phyloP scores from a whole-genome alignment of 805 yeast species.

The Hanseniaspora occidentalis region DNA sequence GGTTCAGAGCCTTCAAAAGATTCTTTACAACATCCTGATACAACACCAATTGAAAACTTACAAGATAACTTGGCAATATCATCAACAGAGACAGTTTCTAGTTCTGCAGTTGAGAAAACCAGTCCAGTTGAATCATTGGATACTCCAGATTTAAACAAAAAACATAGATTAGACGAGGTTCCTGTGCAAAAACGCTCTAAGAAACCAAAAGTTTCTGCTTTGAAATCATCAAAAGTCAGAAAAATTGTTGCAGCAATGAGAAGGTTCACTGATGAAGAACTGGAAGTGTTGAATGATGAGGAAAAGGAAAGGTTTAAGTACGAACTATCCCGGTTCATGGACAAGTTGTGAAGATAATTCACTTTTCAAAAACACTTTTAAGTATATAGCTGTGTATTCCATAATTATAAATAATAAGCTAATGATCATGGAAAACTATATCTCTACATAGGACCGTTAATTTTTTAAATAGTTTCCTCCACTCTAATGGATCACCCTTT shows the following conservation, averaged over 20 bases:
- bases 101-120: too few species aligned
- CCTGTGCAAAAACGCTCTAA: too few species aligned
- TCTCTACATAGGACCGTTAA: conserved; percentile 46
- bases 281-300: conserved; percentile 9
- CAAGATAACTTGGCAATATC: too few species aligned
- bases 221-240: neutral
- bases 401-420: too few species aligned
- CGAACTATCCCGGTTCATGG: conserved; percentile 15
- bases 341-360: conserved; percentile 13
- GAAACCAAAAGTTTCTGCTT: neutral
- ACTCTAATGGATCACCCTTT: conserved; percentile 60
- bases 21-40: too few species aligned
- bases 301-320: conserved; percentile 16
- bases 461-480: conserved; percentile 55
- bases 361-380: neutral
- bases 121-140: too few species aligned
- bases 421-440: conserved; percentile 13
- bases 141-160: too few species aligned
- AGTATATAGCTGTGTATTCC: too few species aligned
- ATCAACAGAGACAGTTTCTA: too few species aligned
- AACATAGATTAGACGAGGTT: too few species aligned
- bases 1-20: too few species aligned
- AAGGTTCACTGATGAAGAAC: conserved; percentile 9
- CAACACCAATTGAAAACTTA: too few species aligned
- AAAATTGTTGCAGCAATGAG: conserved; percentile 11